phyloP scores from a whole-genome alignment of 2,329 filamentous ascomycete genomes.

The Ceratocystis papillata region DNA sequence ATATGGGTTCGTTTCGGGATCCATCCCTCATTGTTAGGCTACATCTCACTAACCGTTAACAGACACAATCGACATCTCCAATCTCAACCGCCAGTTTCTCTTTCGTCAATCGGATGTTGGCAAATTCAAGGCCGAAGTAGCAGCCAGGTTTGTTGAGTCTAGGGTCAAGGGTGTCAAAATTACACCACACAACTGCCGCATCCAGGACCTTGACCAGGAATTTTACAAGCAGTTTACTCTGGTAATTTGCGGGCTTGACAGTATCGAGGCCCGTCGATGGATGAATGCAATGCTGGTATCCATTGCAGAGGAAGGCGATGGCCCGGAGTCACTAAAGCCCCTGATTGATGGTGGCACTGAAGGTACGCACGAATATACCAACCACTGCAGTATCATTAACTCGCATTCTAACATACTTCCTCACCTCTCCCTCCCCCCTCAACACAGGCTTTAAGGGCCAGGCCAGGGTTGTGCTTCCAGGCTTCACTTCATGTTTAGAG shows the following conservation, averaged over 20 bases:
- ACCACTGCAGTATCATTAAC: neutral
- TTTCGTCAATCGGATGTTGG: slow-evolving; percentile 89
- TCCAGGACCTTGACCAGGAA: slow-evolving; percentile 90
- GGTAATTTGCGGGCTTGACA: slow-evolving; percentile 88
- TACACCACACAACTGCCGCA: slow-evolving; percentile 84
- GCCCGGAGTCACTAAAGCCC: slow-evolving; percentile 79
- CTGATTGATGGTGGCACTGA: slow-evolving; percentile 95
- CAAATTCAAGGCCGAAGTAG: slow-evolving; percentile 85
- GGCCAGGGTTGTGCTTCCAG: slow-evolving; percentile 80
- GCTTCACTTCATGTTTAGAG: slow-evolving; percentile 91
- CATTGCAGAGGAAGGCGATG: slow-evolving; percentile 67
- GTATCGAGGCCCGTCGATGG: slow-evolving; percentile 95
- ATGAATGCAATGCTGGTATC: slow-evolving; percentile 89
- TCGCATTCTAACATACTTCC: neutral
- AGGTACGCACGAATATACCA: slow-evolving; percentile 38
- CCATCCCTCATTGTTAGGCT: neutral
- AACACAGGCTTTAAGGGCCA: slow-evolving; percentile 89
- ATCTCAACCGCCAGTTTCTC: slow-evolving; percentile 93
- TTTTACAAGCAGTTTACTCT: slow-evolving; percentile 98
- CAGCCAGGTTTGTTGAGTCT: slow-evolving; percentile 79
- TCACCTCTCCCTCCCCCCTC: neutral
- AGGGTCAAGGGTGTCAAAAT: slow-evolving; percentile 86
- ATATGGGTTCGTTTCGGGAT: slow-evolving; percentile 60
- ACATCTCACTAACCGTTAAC: slow-evolving; percentile 21
- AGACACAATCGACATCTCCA: slow-evolving; percentile 98